Evolutionary conservation across 2,329 filamentous ascomycete species (phyloP).

Genomic region (Proliferodiscus dingleyae): DNA sequence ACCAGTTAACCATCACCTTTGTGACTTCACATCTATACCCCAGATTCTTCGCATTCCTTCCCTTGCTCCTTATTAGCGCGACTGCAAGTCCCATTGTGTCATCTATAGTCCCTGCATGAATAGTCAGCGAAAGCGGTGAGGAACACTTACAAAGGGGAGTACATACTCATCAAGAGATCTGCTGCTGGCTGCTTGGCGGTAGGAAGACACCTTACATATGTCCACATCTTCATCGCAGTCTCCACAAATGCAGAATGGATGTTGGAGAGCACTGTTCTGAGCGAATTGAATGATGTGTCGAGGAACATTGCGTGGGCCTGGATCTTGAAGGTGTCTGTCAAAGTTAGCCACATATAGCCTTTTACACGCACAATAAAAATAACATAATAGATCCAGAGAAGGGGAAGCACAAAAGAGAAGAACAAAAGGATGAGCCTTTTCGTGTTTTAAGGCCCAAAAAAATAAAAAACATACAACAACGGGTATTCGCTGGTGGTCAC

Average conservation of each 20-base stretch:
- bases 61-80: constrained; percentile 25
- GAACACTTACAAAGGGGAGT: no score
- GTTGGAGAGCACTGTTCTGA: constrained; percentile 65
- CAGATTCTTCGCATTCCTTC: constrained; percentile 16
- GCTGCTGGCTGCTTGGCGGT: constrained; percentile 49
- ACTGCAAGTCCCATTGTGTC: constrained; percentile 23
- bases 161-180: constrained; percentile 47
- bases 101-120: constrained; percentile 16
- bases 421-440: no score
- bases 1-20: constrained; percentile 29
- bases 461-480: constrained; percentile 26
- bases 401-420: not conserved
- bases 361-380: no score
- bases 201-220: constrained; percentile 56
- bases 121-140: no score
- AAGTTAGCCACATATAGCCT: not conserved
- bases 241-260: constrained; percentile 71
- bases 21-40: constrained; percentile 22
- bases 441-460: constrained; percentile 8
- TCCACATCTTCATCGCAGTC: constrained; percentile 70
- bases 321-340: constrained; percentile 69
- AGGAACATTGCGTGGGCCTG: constrained; percentile 82
- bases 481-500: constrained; percentile 28
- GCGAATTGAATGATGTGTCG: constrained; percentile 72
- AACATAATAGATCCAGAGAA: no score